Evolutionary conservation across 2,329 filamentous ascomycete species (phyloP).

Genomic region (Colletotrichum spinosum): DNA sequence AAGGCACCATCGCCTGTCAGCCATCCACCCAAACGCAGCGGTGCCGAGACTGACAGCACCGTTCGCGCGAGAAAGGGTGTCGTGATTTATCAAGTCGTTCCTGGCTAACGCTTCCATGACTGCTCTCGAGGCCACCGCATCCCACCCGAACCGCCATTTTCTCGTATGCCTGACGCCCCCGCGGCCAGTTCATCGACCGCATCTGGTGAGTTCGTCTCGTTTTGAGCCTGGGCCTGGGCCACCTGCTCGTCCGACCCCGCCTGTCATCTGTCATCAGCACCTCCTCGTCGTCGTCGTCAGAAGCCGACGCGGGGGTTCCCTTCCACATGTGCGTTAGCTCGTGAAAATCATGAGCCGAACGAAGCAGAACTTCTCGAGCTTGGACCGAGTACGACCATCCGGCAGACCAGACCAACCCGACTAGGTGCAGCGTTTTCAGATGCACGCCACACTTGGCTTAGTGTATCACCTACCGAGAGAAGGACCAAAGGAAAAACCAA

Average conservation of each 20-base stretch:
- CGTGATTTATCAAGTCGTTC: conserved; percentile 23
- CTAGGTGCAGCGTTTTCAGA: too few relatives aligned
- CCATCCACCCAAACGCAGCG: neutral
- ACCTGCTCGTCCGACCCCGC: conserved; percentile 15
- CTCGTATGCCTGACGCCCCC: conserved; percentile 17
- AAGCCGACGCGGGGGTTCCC: neutral
- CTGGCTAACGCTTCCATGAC: conserved; percentile 29
- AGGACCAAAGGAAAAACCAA: conserved; percentile 22
- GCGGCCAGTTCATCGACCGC: conserved; percentile 13
- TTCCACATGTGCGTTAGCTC: conserved; percentile 19
- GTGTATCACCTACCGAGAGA: too few relatives aligned
- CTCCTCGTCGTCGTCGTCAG: neutral
- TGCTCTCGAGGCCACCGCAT: conserved; percentile 17
- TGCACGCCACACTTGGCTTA: too few relatives aligned
- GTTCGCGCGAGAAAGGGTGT: conserved; percentile 14
- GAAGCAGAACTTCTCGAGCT: neutral
- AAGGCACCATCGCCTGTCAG: neutral
- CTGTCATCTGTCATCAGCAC: conserved; percentile 19
- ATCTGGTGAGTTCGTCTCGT: conserved; percentile 26
- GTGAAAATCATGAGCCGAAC: conserved; percentile 11
- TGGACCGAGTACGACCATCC: conserved; percentile 1
- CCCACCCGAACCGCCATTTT: conserved; percentile 24
- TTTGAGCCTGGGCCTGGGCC: conserved; percentile 3
- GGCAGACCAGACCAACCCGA: too few relatives aligned
- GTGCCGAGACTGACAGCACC: conserved; percentile 19